Percentiles rank a stretch among this genome's conserved stretches.
Conservation (phyloP, 352 stramenopile species). For the Phytophthora syringae region DNA sequence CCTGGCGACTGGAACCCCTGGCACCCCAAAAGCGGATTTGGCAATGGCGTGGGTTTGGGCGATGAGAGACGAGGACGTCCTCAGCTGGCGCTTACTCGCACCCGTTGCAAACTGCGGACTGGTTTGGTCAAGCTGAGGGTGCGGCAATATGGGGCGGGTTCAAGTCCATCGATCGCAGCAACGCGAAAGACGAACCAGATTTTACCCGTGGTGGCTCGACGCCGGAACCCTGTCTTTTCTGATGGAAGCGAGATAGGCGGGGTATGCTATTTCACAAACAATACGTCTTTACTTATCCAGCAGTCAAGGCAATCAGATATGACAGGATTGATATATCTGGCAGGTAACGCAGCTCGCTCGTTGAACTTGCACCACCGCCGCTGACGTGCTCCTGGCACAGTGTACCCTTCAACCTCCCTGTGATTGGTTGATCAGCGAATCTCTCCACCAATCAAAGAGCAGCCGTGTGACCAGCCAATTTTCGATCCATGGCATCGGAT, state of each 20-base stretch:
- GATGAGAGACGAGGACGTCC: constrained; percentile 36
- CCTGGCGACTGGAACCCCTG: constrained; percentile 23
- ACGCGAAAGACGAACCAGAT: constrained; percentile 37
- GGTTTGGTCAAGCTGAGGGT: constrained; percentile 33
- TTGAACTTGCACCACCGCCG: constrained; percentile 35
- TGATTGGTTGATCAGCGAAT: constrained; percentile 23
- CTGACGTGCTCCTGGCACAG: constrained; percentile 40
- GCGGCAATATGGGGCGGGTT: constrained; percentile 24
- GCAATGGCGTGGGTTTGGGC: constrained; percentile 33
- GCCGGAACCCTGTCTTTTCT: constrained; percentile 14
- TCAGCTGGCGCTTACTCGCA: constrained; percentile 11
- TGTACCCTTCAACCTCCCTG: constrained; percentile 31
- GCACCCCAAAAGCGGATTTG: constrained; percentile 17
- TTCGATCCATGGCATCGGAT: constrained; percentile 11
- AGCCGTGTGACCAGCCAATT: constrained; percentile 11
- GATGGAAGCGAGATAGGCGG: not conserved
- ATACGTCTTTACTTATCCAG: not conserved
- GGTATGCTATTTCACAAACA: constrained; percentile 2
- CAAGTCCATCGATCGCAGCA: not conserved
- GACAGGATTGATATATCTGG: not conserved
- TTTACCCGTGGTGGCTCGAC: constrained; percentile 1
- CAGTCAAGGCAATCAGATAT: not conserved
- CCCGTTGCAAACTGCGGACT: constrained; percentile 21
- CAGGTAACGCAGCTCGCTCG: constrained; percentile 25
- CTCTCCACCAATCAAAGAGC: not conserved